Evolutionary conservation across 352 stramenopile genomes (phyloP), one percentile per base, ranked within the genome.

Genomic region (Globisporangium cylindrosporum): DNA sequence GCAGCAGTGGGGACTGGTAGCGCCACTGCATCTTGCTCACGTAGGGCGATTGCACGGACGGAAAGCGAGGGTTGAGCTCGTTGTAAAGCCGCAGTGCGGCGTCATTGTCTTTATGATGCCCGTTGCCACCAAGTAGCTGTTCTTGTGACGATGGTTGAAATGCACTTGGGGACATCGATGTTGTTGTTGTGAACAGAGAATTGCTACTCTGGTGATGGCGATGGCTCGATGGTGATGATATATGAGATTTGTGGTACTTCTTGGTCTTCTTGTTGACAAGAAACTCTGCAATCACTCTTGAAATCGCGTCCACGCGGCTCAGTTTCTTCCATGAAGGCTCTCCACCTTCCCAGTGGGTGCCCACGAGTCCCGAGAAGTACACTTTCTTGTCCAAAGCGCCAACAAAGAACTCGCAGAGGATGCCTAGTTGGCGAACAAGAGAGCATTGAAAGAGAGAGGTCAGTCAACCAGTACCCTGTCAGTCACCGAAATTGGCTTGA

Each of bases 11-110:
- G 0, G 79, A 80, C 53, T 79, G 77, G 57, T 79, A 76, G 48
- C 82, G 77, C 82, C 82, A 91, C 70, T 89, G 80, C 62, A 74
- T 73, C 1, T 80, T 78, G 36, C 55, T 64, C 29, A 79, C 65
- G 41, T 75, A 71, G 14, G 78, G 78, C 8, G 78, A 77, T 15
- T 81, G 73, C n/a, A 89, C 73, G 0, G 82, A 91, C 22, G 82
- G 82, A 46, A 91, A 91, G 3, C 79, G 79, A 24, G 82, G 81
- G 34, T 91, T 91, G 10, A 88, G 70, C 59, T 91, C 76, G 9
- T 82, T 71, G 64, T 78, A 89, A 7, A 76, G 29, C 0, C 60
- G 67, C 4, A 82, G 59, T 12, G 72, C 66, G 3, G 60, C 4
- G n/a, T 73, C 60, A 7, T 43, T 53, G 43, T 64, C 49, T 51